phyloP scores from a whole-genome alignment of 257 asterid genomes.

The Linaria vulgaris region DNA sequence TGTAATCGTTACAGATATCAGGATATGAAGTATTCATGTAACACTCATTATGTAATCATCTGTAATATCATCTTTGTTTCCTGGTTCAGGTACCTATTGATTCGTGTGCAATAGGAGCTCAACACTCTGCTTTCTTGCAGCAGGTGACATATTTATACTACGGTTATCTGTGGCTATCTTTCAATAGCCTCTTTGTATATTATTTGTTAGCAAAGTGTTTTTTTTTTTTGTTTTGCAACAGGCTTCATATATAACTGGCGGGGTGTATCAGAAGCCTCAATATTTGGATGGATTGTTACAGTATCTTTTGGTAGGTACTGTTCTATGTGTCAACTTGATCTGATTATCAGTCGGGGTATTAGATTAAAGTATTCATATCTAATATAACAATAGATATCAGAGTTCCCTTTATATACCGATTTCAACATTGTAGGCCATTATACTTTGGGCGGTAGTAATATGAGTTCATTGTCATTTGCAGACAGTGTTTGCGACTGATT shows the following conservation, averaged over 20 bases:
- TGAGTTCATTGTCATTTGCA: conserved; percentile 35
- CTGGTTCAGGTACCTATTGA: conserved; percentile 79
- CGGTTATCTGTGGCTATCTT: conserved; percentile 17
- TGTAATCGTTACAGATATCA: too few relatives aligned
- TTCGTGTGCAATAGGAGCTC: conserved; percentile 81
- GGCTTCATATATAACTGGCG: conserved; percentile 92
- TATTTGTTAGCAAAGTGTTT: too few relatives aligned
- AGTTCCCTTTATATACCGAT: not conserved
- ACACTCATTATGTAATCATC: not conserved
- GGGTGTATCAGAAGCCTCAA: conserved; percentile 89
- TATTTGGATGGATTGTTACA: conserved; percentile 75
- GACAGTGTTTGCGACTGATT: conserved; percentile 89
- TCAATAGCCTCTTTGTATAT: conserved; percentile 21
- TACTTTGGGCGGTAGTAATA: conserved; percentile 25
- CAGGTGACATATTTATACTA: conserved; percentile 52
- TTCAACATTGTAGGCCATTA: conserved; percentile 11
- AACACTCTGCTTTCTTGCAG: conserved; percentile 92
- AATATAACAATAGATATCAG: too few relatives aligned
- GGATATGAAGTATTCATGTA: not conserved
- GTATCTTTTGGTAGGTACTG: conserved; percentile 62
- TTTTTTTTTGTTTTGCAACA: conserved; percentile 29
- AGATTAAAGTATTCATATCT: not conserved
- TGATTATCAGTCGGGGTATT: not conserved
- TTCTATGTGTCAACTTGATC: conserved; percentile 22
- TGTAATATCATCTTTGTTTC: conserved; percentile 5